Base-by-base conservation (phyloP, 2,329 filamentous ascomycete genomes). In the Aplosporella prunicola region DNA sequence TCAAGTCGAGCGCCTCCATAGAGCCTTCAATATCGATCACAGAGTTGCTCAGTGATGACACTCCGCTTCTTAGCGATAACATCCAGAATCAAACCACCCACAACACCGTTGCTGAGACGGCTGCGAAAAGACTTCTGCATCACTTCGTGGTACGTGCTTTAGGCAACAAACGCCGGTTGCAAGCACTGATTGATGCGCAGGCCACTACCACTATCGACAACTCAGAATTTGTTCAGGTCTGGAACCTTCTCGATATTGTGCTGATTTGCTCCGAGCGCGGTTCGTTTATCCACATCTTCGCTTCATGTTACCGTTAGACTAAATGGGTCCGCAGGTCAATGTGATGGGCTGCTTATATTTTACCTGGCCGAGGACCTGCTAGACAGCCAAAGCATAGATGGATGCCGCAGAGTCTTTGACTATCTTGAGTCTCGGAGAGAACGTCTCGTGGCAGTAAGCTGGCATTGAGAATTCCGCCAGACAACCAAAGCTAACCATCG, bases 221-320 rank as follows among this genome's bases (percentile, higher is more conserved):
- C 17, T 77, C 84, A 27, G 70, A 74, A 1, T 94, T 95, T 52
- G 78, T 86, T 33, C 74, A 78, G 43, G 76, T 96, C 45, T 98
- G 89, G 89, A 91, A 95, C 54, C 69, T 98, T 5, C 74, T 98
- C 40, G 93, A 98, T 55, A 78, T 96, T 27, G 69, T 95, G n/a
- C 81, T 83, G 1, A 78, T 93, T 24, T 78, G 93, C 43, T 88
- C 86, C 43, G 89, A 94, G 53, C 76, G 80, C 55, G 82, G 80
- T 68, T 72, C 71, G 64, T 78, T 68, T 55, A 18, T 17, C 29
- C 7, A 31, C 20, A 20, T 28, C 9, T 22, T 28, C 13, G 14
- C 13, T 30, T 26, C 29, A 9, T 32, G 16, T 15, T 20, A 14
- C 18, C 18, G 16, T 14, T 11, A 28, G 11, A 15, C 51, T 56